phyloP scores from a whole-genome alignment of 2,329 filamentous ascomycete genomes.

The Sclerotiophoma versabilis region DNA sequence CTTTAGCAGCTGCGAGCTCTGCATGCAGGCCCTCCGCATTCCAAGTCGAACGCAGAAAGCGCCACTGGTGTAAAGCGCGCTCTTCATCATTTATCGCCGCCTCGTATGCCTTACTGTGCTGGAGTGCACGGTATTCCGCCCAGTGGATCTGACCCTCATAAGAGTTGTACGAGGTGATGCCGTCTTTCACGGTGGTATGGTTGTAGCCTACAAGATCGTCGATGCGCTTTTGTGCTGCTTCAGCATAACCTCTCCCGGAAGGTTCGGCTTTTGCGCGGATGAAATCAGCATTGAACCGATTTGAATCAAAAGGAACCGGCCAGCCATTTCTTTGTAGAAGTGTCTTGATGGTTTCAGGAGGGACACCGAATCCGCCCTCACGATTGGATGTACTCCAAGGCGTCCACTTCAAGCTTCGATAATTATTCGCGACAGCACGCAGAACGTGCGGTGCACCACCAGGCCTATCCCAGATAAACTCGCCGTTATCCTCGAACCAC shows the following conservation, averaged over 20 bases:
- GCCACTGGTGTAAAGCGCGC: neutral
- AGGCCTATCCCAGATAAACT: neutral
- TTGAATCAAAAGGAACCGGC: constrained; percentile 11
- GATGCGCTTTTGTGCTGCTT: constrained; percentile 1
- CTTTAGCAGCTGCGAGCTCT: constrained; percentile 12
- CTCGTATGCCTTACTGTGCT: neutral
- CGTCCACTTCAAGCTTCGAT: constrained; percentile 12
- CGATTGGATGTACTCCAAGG: constrained; percentile 25
- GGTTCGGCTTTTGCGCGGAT: constrained; percentile 19
- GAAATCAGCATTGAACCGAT: constrained; percentile 21
- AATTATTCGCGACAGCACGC: constrained; percentile 15
- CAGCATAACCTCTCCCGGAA: constrained; percentile 6
- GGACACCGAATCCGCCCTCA: constrained; percentile 8
- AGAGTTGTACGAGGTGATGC: neutral
- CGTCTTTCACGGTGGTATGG: neutral
- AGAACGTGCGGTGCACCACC: constrained; percentile 17
- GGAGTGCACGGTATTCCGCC: neutral
- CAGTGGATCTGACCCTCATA: neutral
- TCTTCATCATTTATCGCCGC: neutral
- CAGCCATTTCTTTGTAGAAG: constrained; percentile 20
- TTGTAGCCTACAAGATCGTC: constrained; percentile 4
- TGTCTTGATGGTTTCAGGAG: neutral
- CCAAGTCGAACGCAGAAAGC: constrained; percentile 3
- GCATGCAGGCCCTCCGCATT: neutral
- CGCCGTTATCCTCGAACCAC: constrained; percentile 8